A percentile compares a stretch with the other conserved stretches of the same genome.
phyloP scores from a whole-genome alignment of 176 grass and related monocot species.

The Chloris gayana region DNA sequence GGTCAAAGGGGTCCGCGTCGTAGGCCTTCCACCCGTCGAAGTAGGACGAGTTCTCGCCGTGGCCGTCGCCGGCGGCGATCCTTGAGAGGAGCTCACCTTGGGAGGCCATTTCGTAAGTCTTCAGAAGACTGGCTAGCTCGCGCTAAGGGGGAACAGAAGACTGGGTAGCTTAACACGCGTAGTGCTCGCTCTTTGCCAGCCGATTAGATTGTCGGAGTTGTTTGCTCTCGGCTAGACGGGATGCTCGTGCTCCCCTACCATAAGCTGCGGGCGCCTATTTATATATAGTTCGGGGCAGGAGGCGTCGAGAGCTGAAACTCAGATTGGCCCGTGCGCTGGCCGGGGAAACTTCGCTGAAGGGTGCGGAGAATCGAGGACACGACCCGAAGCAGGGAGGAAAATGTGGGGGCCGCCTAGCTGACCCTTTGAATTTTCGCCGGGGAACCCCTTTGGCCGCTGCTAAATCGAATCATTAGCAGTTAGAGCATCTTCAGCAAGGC shows the following conservation, averaged over 20 bases:
- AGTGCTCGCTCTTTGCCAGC: not conserved
- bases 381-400: not conserved
- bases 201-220: not conserved
- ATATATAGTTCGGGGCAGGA: not conserved
- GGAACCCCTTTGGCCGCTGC: not conserved
- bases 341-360: not conserved
- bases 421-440: not conserved
- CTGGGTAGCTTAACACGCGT: not conserved
- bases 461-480: not conserved
- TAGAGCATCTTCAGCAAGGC: too few relatives aligned
- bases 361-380: not conserved
- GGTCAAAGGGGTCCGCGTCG: slow-evolving; percentile 71
- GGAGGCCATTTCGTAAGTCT: slow-evolving; percentile 23
- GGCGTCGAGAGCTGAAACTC: not conserved
- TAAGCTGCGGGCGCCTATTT: not conserved
- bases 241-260: not conserved
- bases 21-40: slow-evolving; percentile 98
- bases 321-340: not conserved
- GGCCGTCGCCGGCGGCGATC: slow-evolving; percentile 65
- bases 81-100: slow-evolving; percentile 49
- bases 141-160: not conserved
- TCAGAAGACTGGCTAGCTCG: too few relatives aligned
- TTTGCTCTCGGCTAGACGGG: not conserved
- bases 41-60: slow-evolving; percentile 85
- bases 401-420: not conserved